Evolutionary conservation across 768 basidiomycete species (phyloP), one percentile per base, ranked within the genome.

Genomic region (Lactarius sp.): DNA sequence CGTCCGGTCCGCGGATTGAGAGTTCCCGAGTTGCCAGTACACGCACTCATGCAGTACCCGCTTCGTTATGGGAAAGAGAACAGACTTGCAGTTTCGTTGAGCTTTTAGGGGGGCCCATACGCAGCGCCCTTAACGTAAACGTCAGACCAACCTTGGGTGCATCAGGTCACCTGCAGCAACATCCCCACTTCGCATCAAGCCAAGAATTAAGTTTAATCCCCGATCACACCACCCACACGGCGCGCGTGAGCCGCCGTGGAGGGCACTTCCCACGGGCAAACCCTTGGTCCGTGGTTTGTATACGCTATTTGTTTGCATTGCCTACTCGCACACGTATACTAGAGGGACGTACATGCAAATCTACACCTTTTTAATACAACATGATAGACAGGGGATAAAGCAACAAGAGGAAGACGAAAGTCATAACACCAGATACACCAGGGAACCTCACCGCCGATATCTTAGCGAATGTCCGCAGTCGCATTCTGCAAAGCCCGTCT

Each of bases 401-500:
- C 60, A 56, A 69, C 56, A 61, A 62, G 18, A 50, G 31, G 44
- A 41, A 27, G 2, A 27, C 65, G 52, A 61, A 53, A 27, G 47
- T 1, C 18, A n/a, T 12, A 37, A 51, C 56, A 10, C 47, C 44
- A 53, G 41, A 44, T 53, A 52, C 52, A 49, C n/a, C 20, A 39
- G 16, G 34, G 13, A 20, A 33, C 14, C 18, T 33, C 8, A 62
- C 37, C 22, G 27, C 12, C 46, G 18, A 52, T 20, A 63, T 49
- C 59, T 85, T 76, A 92, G 80, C 92, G 87, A 75, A 92, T 85
- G 67, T 90, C 88, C 71, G 92, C 89, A 59, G 91, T 93, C 57
- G 94, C 96, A 83, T 98, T 99, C 83, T 98, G 95, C 75, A 99
- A 83, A 66, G 95, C 91, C 73, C 96, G 88, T 82, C 95, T 96